These are phyloP conservation scores for Pythium periplocum DNA, from an alignment of 352 stramenopile species.

Conservation along the genomic window DNA sequence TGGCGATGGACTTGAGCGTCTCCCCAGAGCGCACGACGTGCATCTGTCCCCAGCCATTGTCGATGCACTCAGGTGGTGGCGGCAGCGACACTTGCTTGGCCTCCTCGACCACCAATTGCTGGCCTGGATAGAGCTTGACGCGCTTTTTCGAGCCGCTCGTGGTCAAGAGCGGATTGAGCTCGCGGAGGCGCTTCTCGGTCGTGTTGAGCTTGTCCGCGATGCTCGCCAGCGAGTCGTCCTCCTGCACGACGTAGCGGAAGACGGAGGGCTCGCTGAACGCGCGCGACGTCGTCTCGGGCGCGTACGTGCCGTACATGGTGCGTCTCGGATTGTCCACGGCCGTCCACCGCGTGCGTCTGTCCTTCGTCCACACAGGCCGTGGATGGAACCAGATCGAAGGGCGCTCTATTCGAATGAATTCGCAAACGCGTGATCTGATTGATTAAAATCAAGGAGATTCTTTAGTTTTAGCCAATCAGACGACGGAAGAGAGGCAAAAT, in stretches of 20 bases:
- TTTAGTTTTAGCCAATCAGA: not conserved
- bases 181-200: constrained; percentile 42
- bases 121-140: constrained; percentile 60
- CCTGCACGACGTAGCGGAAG: constrained; percentile 70
- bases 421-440: not conserved
- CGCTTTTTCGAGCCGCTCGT: constrained; percentile 25
- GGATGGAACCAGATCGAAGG: not conserved
- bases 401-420: no score
- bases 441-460: not conserved
- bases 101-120: constrained; percentile 75
- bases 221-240: constrained; percentile 51
- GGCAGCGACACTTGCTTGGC: constrained; percentile 60
- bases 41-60: constrained; percentile 83
- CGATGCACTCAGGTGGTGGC: constrained; percentile 69
- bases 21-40: constrained; percentile 70
- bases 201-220: constrained; percentile 66
- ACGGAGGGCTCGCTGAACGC: constrained; percentile 36
- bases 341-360: no score
- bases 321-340: not conserved
- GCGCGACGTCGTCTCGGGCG: constrained; percentile 14
- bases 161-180: constrained; percentile 63
- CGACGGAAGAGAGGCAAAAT: not conserved
- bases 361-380: not conserved
- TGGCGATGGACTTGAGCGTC: constrained; percentile 58
- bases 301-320: constrained; percentile 18